Percentiles rank a stretch among this genome's conserved stretches.
phyloP scores from a whole-genome alignment of 2,329 filamentous ascomycete species.

The Penicillium nordicum region DNA sequence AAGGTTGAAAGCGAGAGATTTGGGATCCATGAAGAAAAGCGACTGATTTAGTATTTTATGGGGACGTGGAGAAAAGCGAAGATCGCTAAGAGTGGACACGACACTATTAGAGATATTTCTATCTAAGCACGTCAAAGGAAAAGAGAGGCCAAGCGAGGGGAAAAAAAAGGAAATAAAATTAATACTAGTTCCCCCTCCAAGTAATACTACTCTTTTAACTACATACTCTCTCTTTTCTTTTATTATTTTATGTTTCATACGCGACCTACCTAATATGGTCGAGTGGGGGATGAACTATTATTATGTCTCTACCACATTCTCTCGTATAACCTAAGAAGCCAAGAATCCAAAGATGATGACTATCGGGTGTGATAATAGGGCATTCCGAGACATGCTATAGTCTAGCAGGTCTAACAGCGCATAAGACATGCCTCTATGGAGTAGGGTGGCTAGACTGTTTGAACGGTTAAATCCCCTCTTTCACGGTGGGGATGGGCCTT shows the following conservation, averaged over 20 bases:
- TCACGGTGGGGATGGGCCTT: not conserved
- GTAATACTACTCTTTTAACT: not conserved
- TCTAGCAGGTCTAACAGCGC: not conserved
- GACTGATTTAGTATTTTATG: not conserved
- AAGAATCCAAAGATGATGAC: not conserved
- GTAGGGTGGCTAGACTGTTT: not conserved
- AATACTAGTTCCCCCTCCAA: not conserved
- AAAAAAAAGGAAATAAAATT: not conserved
- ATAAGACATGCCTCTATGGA: not conserved
- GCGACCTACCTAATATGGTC: not conserved
- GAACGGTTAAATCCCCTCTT: not conserved
- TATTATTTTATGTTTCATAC: not conserved
- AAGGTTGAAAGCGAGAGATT: not conserved
- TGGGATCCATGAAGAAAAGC: not conserved
- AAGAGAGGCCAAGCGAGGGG: not conserved
- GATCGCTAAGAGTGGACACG: not conserved
- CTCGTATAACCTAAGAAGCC: slow-evolving; percentile 1
- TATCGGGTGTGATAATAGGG: not conserved
- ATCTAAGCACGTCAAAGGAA: not conserved
- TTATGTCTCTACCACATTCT: not conserved
- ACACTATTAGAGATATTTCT: not conserved
- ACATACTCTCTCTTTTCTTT: not conserved
- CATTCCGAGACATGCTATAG: not conserved
- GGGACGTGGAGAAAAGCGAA: slow-evolving; percentile 1
- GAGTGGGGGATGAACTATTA: not conserved